Evolutionary conservation across 768 basidiomycete species (phyloP).

Genomic region (Phaeolepiota aurea): DNA sequence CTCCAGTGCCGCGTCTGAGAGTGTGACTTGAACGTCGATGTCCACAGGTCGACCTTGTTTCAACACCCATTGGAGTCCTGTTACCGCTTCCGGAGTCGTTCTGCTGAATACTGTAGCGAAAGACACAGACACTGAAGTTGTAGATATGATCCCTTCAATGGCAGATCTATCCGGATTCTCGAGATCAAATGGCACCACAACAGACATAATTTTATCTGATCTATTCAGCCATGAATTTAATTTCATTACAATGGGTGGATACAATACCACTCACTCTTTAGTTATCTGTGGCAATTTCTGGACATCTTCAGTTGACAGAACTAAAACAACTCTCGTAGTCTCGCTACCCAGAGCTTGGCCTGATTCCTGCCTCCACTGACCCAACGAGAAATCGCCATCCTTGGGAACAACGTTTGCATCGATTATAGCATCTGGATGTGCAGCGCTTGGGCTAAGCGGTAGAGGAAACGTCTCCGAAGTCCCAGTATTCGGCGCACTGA

Average conservation of each 20-base stretch:
- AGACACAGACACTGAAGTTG: conserved; percentile 35
- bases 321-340: conserved; percentile 49
- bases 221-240: neutral
- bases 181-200: conserved; percentile 55
- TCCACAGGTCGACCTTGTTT: conserved; percentile 57
- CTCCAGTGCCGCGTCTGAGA: conserved; percentile 50
- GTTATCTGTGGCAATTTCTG: conserved; percentile 15
- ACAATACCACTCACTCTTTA: conserved; percentile 32
- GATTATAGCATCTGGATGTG: conserved; percentile 55
- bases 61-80: conserved; percentile 60
- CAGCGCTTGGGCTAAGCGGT: conserved; percentile 57
- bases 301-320: conserved; percentile 34
- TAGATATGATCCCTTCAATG: conserved; percentile 28
- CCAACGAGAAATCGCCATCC: conserved; percentile 28
- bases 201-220: conserved; percentile 39
- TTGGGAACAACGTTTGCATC: conserved; percentile 57
- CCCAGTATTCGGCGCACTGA: conserved; percentile 62
- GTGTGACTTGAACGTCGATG: conserved; percentile 52
- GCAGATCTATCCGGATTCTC: conserved; percentile 31
- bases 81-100: conserved; percentile 38
- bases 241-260: conserved; percentile 13
- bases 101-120: conserved; percentile 50
- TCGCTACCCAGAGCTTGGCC: conserved; percentile 36
- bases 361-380: conserved; percentile 45
- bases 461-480: conserved; percentile 60